Base-by-base conservation (phyloP, 208 protist species). In the Trypanosoma lewisi region DNA sequence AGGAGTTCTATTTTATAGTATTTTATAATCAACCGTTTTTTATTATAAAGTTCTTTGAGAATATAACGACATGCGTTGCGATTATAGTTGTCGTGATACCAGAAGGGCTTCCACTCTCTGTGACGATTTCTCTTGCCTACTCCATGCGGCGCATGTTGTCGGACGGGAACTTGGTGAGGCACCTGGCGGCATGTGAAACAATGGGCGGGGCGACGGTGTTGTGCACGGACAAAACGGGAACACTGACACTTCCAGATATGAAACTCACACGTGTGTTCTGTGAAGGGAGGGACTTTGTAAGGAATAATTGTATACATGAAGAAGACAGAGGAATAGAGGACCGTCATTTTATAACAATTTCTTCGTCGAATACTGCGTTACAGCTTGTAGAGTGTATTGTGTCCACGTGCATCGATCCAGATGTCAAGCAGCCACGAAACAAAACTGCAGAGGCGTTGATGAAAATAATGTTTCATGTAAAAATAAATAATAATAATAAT, bases 31-130 rank as follows among this genome's bases (percentile, higher is more conserved):
- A 23, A 16, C 34, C 31, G 47, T 78, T 93, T 44, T 82, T 78
- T 68, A 62, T 69, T 27, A 91, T 87, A 73, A 93, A 85, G 66
- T 78, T 93, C 37, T 82, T 96, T 47, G 80, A 96, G 27, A 92
- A 94, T 64, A 53, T 98, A 17, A 97, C 93, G 12, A 87, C 92
- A 6, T 82, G 80, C 16, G 88, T 98, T 48, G 96, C 96, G 21
- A 98, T 99, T 72, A 78, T 99, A n/a, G 97, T 98, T n/a, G 97
- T 98, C 7, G 97, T 97, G 11, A 93, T 99, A 42, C 98, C 97
- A 5, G 97, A 99, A 70, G 98, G 98, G 17, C 76, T 99, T 42
- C 97, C 98, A 30, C 80, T 99, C 0, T 97, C 98, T 1, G 98
- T 99, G 12, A 98, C 97, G 44, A 98, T 99, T 60, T 91, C 97